Base-by-base conservation (phyloP, 805 yeast species). In the Lipomyces yamanashiensis region DNA sequence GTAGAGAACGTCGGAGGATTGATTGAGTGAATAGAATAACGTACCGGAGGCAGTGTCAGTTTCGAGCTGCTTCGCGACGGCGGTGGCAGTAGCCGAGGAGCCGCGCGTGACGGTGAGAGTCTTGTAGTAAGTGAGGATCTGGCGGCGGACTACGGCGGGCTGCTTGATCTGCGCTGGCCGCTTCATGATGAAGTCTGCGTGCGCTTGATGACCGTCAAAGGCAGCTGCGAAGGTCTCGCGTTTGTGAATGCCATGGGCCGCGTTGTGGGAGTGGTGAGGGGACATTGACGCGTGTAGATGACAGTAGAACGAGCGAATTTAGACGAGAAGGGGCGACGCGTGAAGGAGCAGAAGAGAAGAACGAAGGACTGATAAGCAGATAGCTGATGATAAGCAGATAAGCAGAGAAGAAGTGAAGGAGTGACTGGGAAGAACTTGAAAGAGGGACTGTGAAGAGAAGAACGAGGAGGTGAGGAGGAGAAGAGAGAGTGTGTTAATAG, bases 91-190 rank as follows among this genome's bases (percentile, higher is more conserved):
- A 5, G 51, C 33, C 6, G 66, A 33, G 23, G 58, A 7, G 28
- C 40, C 44, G 12, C 41, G 54, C n/a, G 68, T 64, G 43, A 64
- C 63, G 39, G 68, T 64, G 37, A 62, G 47, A 0, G 68, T 64
- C 47, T 53, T 59, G 50, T 50, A 62, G 40, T 62, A 51, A 13
- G 68, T 64, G 43, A 64, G 61, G 21, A 64, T 59, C 52, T 62
- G 66, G 41, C 68, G 57, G 7, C 66, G 63, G 36, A 58, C 62
- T 49, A 61, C 19, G n/a, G 28, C 28, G 28, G 62, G 61, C 36
- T 45, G 21, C 53, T 34, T 41, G 44, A 37, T 21, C 21, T 47
- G 57, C 12, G 55, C 45, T 21, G 49, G 51, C 3, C 40, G 63
- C 19, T 48, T 34, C 52, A 40, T 43, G 47, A 48, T 44, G n/a